Conservation (phyloP, 768 basidiomycete genomes). For the Gelatoporia subvermispora region DNA sequence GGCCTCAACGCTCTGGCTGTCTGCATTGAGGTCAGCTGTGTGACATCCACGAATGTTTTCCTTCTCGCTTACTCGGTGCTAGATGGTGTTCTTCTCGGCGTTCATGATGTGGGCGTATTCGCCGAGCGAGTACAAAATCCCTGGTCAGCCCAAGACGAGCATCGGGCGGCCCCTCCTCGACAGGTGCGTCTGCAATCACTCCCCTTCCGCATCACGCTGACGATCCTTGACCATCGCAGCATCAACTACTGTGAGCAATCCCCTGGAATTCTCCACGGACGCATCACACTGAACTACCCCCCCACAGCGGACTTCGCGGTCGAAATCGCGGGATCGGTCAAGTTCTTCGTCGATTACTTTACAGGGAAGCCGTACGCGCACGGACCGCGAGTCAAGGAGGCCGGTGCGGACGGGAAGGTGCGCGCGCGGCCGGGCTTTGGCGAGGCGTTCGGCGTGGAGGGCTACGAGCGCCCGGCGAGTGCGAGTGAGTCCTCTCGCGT, state of each 20-base stretch:
- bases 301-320: conserved; percentile 53
- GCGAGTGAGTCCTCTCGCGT: conserved; percentile 4
- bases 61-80: neutral
- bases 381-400: conserved; percentile 18
- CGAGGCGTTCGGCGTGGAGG: conserved; percentile 34
- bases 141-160: conserved; percentile 42
- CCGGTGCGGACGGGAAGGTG: conserved; percentile 19
- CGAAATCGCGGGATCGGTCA: conserved; percentile 62
- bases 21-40: conserved; percentile 65
- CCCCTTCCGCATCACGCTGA: conserved; percentile 3
- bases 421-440: conserved; percentile 29
- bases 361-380: conserved; percentile 26
- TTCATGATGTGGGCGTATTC: conserved; percentile 86
- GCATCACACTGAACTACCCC: conserved; percentile 7
- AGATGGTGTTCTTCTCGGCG: conserved; percentile 81
- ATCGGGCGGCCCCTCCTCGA: conserved; percentile 74
- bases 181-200: conserved; percentile 21
- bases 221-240: conserved; percentile 17
- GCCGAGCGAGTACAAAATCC: conserved; percentile 55
- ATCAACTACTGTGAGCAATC: conserved; percentile 41
- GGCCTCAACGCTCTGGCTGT: conserved; percentile 79
- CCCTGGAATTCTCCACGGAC: neutral
- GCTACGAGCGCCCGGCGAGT: neutral
- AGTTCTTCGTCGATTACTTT: conserved; percentile 49
- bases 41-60: neutral